Evolutionary conservation across 2,329 filamentous ascomycete genomes (phyloP), one percentile per base, ranked within the genome.

Genomic region (Madurella mycetomatis): DNA sequence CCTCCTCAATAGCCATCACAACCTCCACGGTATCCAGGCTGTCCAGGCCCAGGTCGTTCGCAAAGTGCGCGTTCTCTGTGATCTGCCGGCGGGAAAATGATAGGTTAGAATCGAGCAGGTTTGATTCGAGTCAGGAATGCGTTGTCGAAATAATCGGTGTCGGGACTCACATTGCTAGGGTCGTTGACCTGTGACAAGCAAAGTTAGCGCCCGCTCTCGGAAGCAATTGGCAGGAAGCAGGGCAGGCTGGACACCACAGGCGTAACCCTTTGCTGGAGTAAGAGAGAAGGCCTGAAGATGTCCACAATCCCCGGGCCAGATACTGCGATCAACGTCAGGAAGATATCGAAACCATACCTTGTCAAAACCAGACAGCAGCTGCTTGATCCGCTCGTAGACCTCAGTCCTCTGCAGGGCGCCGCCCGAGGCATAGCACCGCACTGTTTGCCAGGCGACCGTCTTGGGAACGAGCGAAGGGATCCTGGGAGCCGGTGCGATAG

Each of bases 1-100:
- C 88, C 86, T 99, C 94, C 83, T 99, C 94, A 76, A 99, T 97
- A 64, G 94, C 94, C 94, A 99, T 99, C 67, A 99, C 94, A 64
- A 99, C 94, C 82, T 99, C 94, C 61, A 99, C 94, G 61, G 94
- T 96, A 74, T 99, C 94, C 74, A 99, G 83, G 77, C 88, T 95
- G 80, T 99, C 94, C 68, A 99, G 81, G 63, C 92, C 94, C 61
- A 99, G 88, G 76, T 99, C 92, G 74, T 96, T 97, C 71, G 90
- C 83, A 77, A 99, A 99, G 83, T 97, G 92, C 56, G 92, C 87
- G 51, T 78, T 80, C 60, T 83, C 76, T 68, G 85, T 90, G 72
- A 99, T 90, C 92, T 97, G 51, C 43, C 18, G 12, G 19, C 18
- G 47, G 55, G 49, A 30, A 53, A 32, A 44, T 30, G 15, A 17